Evolutionary conservation across 2,329 filamentous ascomycete species (phyloP).

Genomic region (Pyricularia sp.): DNA sequence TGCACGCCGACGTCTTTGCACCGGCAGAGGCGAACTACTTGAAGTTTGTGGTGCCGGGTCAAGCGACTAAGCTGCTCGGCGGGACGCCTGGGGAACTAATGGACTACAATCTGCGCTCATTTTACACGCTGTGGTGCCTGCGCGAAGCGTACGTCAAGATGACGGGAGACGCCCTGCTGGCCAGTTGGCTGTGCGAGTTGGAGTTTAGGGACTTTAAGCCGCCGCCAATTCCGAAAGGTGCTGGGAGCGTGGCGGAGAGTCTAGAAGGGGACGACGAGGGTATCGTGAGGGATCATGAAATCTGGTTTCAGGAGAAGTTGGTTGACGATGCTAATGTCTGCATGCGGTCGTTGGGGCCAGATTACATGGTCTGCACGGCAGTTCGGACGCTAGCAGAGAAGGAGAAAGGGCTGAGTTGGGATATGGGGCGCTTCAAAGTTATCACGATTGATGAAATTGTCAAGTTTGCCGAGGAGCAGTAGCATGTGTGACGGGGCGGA

Average conservation of each 20-base stretch:
- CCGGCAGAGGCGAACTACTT: conserved; percentile 52
- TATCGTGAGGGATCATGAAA: conserved; percentile 22
- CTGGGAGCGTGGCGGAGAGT: conserved; percentile 11
- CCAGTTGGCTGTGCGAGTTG: conserved; percentile 60
- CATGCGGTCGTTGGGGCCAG: conserved; percentile 31
- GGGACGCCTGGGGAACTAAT: conserved; percentile 28
- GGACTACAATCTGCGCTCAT: conserved; percentile 56
- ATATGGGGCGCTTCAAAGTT: conserved; percentile 29
- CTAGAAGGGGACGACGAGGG: conserved; percentile 7
- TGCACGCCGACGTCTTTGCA: conserved; percentile 63
- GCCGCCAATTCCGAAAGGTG: conserved; percentile 26
- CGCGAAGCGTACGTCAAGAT: conserved; percentile 79
- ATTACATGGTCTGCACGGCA: conserved; percentile 46
- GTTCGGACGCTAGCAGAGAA: conserved; percentile 30
- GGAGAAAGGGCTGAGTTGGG: conserved; percentile 26
- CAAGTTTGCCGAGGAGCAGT: conserved; percentile 28
- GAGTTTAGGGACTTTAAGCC: conserved; percentile 58
- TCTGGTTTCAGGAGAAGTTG: conserved; percentile 27
- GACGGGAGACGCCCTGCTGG: conserved; percentile 68
- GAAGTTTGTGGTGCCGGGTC: conserved; percentile 29
- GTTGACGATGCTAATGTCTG: conserved; percentile 33
- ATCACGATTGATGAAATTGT: conserved; percentile 36
- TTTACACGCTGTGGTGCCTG: conserved; percentile 72
- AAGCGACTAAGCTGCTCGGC: conserved; percentile 17
- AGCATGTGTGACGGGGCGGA: neutral